Evolutionary conservation across 2,329 filamentous ascomycete species (phyloP), one percentile per base, ranked within the genome.

Genomic region (Colletotrichum zoysiae): DNA sequence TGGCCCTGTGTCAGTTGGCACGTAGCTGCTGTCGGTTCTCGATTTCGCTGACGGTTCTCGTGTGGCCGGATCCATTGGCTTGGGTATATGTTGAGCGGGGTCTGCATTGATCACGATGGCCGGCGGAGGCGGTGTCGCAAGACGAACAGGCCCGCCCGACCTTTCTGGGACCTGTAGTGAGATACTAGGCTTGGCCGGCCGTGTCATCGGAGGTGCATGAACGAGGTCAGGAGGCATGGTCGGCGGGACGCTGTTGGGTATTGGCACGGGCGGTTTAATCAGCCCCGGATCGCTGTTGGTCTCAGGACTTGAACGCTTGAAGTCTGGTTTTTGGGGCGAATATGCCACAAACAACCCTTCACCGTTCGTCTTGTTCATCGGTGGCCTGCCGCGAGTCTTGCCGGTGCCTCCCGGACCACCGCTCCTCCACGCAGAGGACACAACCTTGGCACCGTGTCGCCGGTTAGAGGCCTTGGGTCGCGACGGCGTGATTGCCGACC

Each of bases 351-450:
- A 93, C 0, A 92, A 90, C 0, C 90, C 90, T 74, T 93, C 90
- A 18, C 89, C 86, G 0, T 87, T 86, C 72, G 76, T 79, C 71
- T 76, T 84, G 76, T 92, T 93, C 67, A 91, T 92, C 0, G 94
- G 93, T 53, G 95, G 95, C 71, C 95, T 86, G 8, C 95, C 95
- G 74, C 95, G 86, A 18, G 92, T 86, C 79, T 95, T 97, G 2
- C 92, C 91, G 4, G 64, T 67, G 1, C 88, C 83, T 16, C 90
- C 85, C 50, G 86, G 85, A 20, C 88, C 88, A 70, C 87, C 89
- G 74, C 90, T 90, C 67, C 92, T 90, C 95, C 95, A 98, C 0
- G 95, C 95, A 12, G 95, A 97, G 0, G 95, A 97, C 0, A 97
- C 94, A 8, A 93, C 94, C 77, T 90, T 90, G 0, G 94, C 93